Conservation (phyloP, 139 green algal genomes). For the Chlorella sp. region DNA sequence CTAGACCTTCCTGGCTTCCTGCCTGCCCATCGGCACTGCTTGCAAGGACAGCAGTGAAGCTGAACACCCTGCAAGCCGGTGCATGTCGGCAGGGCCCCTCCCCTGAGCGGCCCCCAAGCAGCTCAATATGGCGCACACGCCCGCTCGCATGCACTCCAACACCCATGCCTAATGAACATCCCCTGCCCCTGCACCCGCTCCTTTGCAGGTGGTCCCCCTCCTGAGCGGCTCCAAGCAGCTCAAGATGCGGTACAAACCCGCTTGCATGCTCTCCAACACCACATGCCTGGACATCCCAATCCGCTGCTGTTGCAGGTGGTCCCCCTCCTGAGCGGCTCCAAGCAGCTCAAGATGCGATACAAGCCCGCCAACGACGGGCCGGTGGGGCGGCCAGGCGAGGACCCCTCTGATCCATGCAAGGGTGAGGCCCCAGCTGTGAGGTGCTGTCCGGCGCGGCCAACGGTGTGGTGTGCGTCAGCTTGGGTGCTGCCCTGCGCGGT, state of each 20-base stretch:
- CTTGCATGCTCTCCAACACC: no score
- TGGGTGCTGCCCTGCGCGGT: no score
- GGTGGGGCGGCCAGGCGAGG: slow-evolving; percentile 6
- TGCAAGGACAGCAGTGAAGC: neutral
- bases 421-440: neutral
- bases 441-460: no score
- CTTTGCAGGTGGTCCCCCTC: slow-evolving; percentile 39
- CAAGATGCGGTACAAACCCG: slow-evolving; percentile 69
- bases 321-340: slow-evolving; percentile 46
- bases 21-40: neutral
- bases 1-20: no score
- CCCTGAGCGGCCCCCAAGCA: slow-evolving; percentile 52
- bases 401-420: slow-evolving; percentile 22
- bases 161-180: no score
- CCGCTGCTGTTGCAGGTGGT: slow-evolving; percentile 29
- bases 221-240: slow-evolving; percentile 57
- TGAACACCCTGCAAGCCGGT: no score
- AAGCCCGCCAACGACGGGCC: slow-evolving; percentile 50
- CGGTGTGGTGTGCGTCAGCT: no score
- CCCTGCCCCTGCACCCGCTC: no score
- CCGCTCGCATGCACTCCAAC: no score
- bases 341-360: slow-evolving; percentile 71
- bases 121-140: slow-evolving; percentile 70
- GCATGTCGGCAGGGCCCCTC: no score
- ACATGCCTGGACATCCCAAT: no score